These are phyloP conservation scores for Penicillium psychrosexuale DNA, from an alignment of 2,329 filamentous ascomycete genomes.

Conservation along the genomic window DNA sequence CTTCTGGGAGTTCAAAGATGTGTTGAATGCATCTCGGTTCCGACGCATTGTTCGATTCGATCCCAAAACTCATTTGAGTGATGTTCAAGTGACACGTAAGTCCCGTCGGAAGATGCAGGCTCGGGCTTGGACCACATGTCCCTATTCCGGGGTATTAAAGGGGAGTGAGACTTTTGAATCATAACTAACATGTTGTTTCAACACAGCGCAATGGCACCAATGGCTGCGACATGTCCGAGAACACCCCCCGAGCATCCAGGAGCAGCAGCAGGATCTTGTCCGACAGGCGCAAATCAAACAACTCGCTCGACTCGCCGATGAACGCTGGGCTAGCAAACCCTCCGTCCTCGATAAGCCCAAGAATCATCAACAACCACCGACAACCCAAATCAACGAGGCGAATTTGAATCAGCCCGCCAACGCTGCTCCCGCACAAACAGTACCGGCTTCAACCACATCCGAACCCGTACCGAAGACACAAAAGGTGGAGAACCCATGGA, in stretches of 20 bases:
- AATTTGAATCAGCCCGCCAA: conserved; percentile 37
- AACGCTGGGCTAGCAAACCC: conserved; percentile 59
- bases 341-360: conserved; percentile 58
- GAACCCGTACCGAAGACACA: conserved; percentile 8
- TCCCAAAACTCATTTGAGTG: conserved; percentile 53
- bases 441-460: background rate
- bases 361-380: conserved; percentile 48
- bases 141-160: background rate
- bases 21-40: conserved; percentile 51
- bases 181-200: conserved; percentile 14
- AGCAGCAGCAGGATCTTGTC: conserved; percentile 57
- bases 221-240: conserved; percentile 63
- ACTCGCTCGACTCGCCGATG: conserved; percentile 58
- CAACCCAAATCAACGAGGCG: conserved; percentile 44
- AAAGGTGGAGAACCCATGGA: conserved; percentile 55
- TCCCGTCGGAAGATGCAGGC: conserved; percentile 6
- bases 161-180: background rate
- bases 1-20: conserved; percentile 65
- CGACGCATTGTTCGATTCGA: conserved; percentile 59
- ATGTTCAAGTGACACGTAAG: conserved; percentile 60
- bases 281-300: conserved; percentile 59
- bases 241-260: conserved; percentile 55
- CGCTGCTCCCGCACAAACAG: conserved; percentile 23
- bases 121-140: background rate
- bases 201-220: conserved; percentile 63